A percentile compares a stretch with the other conserved stretches of the same genome.
Conservation (phyloP, 345 rosid genomes). For the Theobroma cacao region DNA sequence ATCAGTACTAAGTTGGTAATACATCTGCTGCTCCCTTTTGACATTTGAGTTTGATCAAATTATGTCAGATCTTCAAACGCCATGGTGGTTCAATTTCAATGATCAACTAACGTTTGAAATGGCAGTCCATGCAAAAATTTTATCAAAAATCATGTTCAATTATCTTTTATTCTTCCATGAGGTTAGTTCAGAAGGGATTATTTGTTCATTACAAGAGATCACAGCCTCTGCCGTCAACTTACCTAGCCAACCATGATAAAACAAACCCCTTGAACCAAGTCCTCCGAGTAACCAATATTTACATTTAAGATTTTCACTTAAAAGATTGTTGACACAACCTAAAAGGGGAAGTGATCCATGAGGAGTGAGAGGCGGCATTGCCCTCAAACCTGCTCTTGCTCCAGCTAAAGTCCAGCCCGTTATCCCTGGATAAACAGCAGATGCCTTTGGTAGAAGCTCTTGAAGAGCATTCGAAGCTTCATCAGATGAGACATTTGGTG, state of each 20-base stretch:
- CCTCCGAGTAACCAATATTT: slow-evolving; percentile 83
- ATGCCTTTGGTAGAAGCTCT: slow-evolving; percentile 79
- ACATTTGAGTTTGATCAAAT: no score
- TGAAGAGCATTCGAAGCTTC: slow-evolving; percentile 72
- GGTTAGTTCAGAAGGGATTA: slow-evolving; percentile 62
- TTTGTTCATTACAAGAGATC: slow-evolving; percentile 50
- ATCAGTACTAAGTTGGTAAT: no score
- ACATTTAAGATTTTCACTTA: slow-evolving; percentile 35
- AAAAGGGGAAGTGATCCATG: slow-evolving; percentile 82
- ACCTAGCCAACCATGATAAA: slow-evolving; percentile 85
- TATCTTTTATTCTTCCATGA: slow-evolving; percentile 56
- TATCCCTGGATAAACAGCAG: slow-evolving; percentile 61
- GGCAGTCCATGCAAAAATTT: neutral
- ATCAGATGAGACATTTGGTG: slow-evolving; percentile 53
- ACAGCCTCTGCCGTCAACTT: slow-evolving; percentile 70
- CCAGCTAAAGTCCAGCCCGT: slow-evolving; percentile 55
- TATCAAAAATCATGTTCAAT: neutral
- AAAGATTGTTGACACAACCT: slow-evolving; percentile 57
- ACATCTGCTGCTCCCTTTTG: no score
- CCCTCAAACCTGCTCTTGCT: slow-evolving; percentile 88
- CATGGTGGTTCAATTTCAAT: neutral
- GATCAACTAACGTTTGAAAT: no score
- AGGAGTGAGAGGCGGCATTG: slow-evolving; percentile 81
- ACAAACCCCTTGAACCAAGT: slow-evolving; percentile 83
- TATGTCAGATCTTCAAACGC: no score